These are phyloP conservation scores for Ascochyta viciae-villosae DNA, from an alignment of 2,329 filamentous ascomycete genomes.

Conservation along the genomic window DNA sequence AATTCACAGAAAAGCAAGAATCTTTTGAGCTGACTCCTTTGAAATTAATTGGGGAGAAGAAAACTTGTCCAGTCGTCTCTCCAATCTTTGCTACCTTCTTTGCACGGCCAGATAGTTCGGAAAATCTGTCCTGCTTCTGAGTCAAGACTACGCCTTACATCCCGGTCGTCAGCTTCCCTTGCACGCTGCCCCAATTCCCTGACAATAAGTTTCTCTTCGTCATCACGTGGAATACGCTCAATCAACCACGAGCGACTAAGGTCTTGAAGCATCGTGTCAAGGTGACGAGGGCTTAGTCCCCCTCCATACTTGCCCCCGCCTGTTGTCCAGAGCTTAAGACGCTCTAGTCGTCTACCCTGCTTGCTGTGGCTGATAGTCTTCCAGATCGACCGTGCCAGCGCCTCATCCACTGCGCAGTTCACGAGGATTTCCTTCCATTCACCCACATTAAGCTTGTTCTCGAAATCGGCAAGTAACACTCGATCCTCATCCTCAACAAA, in stretches of 20 bases:
- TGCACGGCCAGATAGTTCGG: conserved; percentile 22
- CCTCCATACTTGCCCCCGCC: conserved; percentile 17
- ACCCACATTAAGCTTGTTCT: conserved; percentile 9
- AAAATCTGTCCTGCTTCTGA: conserved; percentile 14
- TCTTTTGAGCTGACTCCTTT: no score
- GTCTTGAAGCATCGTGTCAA: conserved; percentile 2
- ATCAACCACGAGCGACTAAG: no score
- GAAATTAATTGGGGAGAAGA: conserved; percentile 6
- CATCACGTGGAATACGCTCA: no score
- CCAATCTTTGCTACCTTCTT: conserved; percentile 24
- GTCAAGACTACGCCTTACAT: neutral
- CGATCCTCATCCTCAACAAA: conserved; percentile 19
- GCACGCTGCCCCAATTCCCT: conserved; percentile 23
- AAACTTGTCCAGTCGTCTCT: conserved; percentile 32
- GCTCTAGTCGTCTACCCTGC: conserved; percentile 22
- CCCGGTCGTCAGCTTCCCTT: conserved; percentile 14
- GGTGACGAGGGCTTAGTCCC: neutral
- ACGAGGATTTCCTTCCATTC: conserved; percentile 22
- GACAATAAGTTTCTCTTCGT: conserved; percentile 3
- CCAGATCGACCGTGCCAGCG: conserved; percentile 30
- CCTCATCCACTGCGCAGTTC: conserved; percentile 32
- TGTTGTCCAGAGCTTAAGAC: conserved; percentile 28
- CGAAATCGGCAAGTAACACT: neutral
- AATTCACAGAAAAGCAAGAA: no score
- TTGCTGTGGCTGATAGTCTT: conserved; percentile 19